Conservation (phyloP, 2,329 filamentous ascomycete species). For the Cercospora berteroae region DNA sequence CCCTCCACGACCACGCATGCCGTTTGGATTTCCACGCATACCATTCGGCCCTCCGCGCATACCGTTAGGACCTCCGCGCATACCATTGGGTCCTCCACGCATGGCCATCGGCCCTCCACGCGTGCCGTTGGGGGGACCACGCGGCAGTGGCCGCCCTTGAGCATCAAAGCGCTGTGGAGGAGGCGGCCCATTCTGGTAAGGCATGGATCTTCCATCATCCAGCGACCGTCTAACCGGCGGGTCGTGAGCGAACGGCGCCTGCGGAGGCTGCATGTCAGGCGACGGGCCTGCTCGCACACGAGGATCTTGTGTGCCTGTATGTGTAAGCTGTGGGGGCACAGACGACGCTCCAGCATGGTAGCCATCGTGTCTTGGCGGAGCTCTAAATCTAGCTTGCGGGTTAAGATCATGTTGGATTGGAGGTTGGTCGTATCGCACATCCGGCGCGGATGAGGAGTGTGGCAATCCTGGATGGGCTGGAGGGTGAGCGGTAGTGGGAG, state of each 20-base stretch:
- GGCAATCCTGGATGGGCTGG: conserved; percentile 13
- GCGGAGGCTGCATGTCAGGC: conserved; percentile 25
- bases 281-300: conserved; percentile 17
- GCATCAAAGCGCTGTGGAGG: conserved; percentile 22
- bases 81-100: conserved; percentile 3
- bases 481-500: conserved; percentile 13
- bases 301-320: conserved; percentile 15
- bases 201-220: conserved; percentile 32
- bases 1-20: conserved; percentile 7
- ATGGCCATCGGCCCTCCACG: conserved; percentile 5
- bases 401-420: conserved; percentile 9
- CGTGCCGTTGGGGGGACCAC: conserved; percentile 12
- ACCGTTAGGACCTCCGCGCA: conserved; percentile 4
- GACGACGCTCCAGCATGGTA: conserved; percentile 10
- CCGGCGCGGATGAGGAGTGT: conserved; percentile 20
- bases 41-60: conserved; percentile 10
- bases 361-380: conserved; percentile 16
- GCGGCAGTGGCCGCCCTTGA: conserved; percentile 7
- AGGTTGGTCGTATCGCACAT: conserved; percentile 19
- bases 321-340: conserved; percentile 15
- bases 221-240: conserved; percentile 28
- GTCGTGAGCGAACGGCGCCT: conserved; percentile 28
- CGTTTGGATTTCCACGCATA: conserved; percentile 1
- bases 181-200: conserved; percentile 30
- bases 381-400: conserved; percentile 7